These are phyloP conservation scores for Coniochaeta sp. DNA, from an alignment of 2,329 filamentous ascomycete species.

Conservation along the genomic window DNA sequence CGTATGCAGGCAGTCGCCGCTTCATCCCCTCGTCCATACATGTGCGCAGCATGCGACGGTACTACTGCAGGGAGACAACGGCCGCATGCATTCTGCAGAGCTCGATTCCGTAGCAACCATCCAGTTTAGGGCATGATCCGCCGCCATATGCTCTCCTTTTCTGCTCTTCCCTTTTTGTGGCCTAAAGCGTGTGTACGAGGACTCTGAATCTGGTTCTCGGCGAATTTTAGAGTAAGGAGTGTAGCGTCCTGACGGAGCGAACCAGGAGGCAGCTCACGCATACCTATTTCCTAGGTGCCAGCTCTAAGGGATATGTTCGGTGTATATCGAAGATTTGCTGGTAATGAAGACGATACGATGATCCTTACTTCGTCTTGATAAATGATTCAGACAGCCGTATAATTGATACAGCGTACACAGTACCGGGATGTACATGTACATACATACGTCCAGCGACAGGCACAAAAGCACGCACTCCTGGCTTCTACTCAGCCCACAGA, in stretches of 20 bases:
- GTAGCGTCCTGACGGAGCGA: slow-evolving; percentile 8
- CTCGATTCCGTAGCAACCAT: not conserved
- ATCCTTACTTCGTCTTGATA: too few species aligned
- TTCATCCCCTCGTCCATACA: not conserved
- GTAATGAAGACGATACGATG: too few species aligned
- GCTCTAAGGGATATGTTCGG: not conserved
- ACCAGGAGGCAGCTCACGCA: slow-evolving; percentile 11
- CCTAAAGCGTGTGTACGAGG: too few species aligned
- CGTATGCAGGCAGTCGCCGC: not conserved
- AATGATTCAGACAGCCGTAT: not conserved
- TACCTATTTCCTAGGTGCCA: not conserved
- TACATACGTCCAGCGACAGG: not conserved
- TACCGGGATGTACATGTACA: too few species aligned
- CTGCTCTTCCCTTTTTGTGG: not conserved
- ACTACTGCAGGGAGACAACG: not conserved
- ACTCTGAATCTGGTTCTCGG: too few species aligned
- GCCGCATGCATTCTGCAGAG: not conserved
- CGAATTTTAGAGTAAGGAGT: too few species aligned
- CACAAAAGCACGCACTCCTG: not conserved
- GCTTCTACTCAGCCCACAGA: not conserved
- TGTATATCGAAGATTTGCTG: too few species aligned
- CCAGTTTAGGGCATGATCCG: not conserved
- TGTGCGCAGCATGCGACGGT: not conserved
- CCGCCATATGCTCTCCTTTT: not conserved
- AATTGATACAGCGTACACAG: too few species aligned